Conservation (phyloP, 352 stramenopile genomes). For the Phytophthora palmivora region DNA sequence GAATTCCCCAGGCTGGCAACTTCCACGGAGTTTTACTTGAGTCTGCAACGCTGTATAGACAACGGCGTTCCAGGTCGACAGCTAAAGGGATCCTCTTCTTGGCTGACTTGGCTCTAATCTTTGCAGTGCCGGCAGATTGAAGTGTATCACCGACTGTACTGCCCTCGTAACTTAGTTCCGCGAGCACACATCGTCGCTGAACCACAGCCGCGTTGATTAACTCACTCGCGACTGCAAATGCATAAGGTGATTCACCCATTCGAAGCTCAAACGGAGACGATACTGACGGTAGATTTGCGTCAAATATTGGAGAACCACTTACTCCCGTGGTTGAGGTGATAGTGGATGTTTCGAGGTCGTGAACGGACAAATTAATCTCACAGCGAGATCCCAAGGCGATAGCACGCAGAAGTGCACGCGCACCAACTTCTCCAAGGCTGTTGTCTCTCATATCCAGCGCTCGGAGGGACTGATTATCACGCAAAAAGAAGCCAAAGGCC, state of each 20-base stretch:
- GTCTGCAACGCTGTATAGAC: constrained; percentile 41
- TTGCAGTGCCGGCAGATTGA: constrained; percentile 8
- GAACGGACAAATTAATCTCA: constrained; percentile 64
- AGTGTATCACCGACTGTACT: constrained; percentile 9
- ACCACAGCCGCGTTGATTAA: constrained; percentile 53
- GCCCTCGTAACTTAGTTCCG: constrained; percentile 55
- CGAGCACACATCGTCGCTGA: constrained; percentile 49
- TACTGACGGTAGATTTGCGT: constrained; percentile 55
- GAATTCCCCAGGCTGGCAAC: constrained; percentile 43
- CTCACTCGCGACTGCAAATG: constrained; percentile 64
- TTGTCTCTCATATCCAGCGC: constrained; percentile 67
- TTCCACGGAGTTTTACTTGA: constrained; percentile 42
- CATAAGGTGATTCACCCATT: constrained; percentile 64
- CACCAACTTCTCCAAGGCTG: constrained; percentile 55
- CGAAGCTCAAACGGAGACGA: constrained; percentile 67
- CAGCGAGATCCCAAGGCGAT: constrained; percentile 57
- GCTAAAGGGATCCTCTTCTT: constrained; percentile 34
- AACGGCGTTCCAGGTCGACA: constrained; percentile 39
- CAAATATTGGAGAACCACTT: constrained; percentile 52
- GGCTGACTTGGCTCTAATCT: constrained; percentile 29
- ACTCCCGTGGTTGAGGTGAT: constrained; percentile 22
- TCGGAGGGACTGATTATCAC: constrained; percentile 48
- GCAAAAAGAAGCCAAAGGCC: constrained; percentile 66
- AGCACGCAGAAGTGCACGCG: constrained; percentile 58
- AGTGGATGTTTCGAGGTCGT: constrained; percentile 47